Percentiles rank a stretch among this genome's conserved stretches.
phyloP scores from a whole-genome alignment of 2,329 filamentous ascomycete genomes.

The Botryotinia convoluta region DNA sequence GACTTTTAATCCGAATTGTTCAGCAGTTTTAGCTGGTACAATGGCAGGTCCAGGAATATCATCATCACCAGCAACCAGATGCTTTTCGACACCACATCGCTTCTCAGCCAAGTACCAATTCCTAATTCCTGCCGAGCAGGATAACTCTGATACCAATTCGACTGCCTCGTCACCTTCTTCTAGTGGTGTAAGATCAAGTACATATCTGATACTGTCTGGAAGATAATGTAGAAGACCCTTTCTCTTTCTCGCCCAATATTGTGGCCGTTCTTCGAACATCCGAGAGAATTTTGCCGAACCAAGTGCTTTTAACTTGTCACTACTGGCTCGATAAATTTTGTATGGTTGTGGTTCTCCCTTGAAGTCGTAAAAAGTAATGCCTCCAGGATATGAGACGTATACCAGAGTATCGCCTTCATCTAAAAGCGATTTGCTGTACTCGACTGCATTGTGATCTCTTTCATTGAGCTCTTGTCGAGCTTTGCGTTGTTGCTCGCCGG shows the following conservation, averaged over 20 bases:
- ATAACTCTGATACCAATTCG: constrained; percentile 56
- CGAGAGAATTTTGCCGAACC: constrained; percentile 48
- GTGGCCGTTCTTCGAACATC: constrained; percentile 46
- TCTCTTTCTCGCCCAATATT: constrained; percentile 41
- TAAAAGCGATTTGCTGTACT: constrained; percentile 27
- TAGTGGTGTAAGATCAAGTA: constrained; percentile 63
- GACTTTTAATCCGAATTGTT: not conserved
- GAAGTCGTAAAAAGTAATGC: constrained; percentile 33
- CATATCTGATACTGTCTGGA: constrained; percentile 50
- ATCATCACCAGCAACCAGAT: constrained; percentile 49
- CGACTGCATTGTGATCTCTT: constrained; percentile 26
- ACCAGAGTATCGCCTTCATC: constrained; percentile 46
- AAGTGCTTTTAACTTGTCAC: constrained; percentile 46
- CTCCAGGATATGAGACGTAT: constrained; percentile 41
- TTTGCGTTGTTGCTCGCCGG: not conserved
- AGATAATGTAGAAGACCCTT: constrained; percentile 33
- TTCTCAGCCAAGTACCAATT: constrained; percentile 50
- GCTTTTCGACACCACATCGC: constrained; percentile 41
- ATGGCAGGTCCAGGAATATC: constrained; percentile 34
- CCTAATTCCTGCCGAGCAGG: constrained; percentile 53
- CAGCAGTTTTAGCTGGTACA: not conserved
- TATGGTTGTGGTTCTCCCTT: constrained; percentile 27
- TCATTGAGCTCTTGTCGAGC: constrained; percentile 4
- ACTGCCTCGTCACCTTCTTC: constrained; percentile 61
- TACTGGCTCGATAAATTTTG: constrained; percentile 46